Percentiles rank a stretch among this genome's conserved stretches.
Evolutionary conservation across 164 flowering plant species (phyloP).

Genomic region (Stephania japonica): DNA sequence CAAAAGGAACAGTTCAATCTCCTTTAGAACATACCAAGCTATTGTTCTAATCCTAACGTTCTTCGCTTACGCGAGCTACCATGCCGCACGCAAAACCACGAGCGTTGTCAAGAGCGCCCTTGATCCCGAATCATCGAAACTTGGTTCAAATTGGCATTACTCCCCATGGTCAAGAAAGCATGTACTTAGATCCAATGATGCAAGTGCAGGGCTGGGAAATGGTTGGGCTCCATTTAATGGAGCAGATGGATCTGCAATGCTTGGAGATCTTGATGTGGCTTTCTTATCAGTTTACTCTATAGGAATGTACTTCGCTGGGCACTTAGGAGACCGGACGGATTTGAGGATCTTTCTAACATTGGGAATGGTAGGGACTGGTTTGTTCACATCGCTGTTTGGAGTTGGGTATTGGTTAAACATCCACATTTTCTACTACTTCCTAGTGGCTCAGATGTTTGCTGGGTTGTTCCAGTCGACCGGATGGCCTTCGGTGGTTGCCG

Average conservation of each 20-base stretch:
- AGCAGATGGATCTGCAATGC: slow-evolving; percentile 60
- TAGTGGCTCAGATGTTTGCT: slow-evolving; percentile 70
- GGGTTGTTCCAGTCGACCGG: slow-evolving; percentile 93
- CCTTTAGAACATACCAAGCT: slow-evolving; percentile 62
- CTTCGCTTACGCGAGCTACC: slow-evolving; percentile 71
- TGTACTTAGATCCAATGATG: slow-evolving; percentile 13
- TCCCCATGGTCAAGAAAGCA: slow-evolving; percentile 26
- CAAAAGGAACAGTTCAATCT: slow-evolving; percentile 28
- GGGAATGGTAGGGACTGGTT: slow-evolving; percentile 91
- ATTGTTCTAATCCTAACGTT: slow-evolving; percentile 75
- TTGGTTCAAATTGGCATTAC: slow-evolving; percentile 16
- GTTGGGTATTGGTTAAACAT: slow-evolving; percentile 75
- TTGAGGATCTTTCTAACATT: slow-evolving; percentile 65
- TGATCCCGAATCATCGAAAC: slow-evolving; percentile 54
- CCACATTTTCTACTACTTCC: slow-evolving; percentile 61
- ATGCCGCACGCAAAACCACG: slow-evolving; percentile 75
- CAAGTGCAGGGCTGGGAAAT: slow-evolving; percentile 9
- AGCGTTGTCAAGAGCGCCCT: slow-evolving; percentile 84
- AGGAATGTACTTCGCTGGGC: slow-evolving; percentile 89
- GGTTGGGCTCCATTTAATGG: slow-evolving; percentile 96
- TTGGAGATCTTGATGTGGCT: slow-evolving; percentile 81
- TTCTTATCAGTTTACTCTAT: slow-evolving; percentile 63
- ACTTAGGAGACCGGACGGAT: slow-evolving; percentile 75
- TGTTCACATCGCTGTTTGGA: slow-evolving; percentile 78
- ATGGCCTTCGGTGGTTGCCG: slow-evolving; percentile 98